Evolutionary conservation across 73 alveolate genomes (phyloP), one percentile per base, ranked within the genome.

Genomic region (Paramecium octaurelia): DNA sequence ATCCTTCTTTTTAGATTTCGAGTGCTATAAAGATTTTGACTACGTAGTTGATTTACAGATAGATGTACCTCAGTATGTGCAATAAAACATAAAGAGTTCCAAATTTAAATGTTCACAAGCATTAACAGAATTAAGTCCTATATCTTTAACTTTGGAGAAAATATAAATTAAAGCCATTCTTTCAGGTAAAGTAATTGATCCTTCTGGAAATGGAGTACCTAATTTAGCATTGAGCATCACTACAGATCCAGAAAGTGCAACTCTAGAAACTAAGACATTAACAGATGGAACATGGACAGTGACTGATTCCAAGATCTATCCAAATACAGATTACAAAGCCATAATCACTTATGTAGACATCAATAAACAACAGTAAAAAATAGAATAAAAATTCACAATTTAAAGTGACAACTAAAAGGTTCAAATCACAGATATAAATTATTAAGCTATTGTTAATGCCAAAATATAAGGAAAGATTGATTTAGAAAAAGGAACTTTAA

Each of bases 1-100:
- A 4, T 43, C 35, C 2, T 80, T 80, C 57, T 24, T 18, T 46
- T 43, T 80, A 23, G 76, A 80, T n/a, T 46, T 80, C 12, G 43
- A 80, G 20, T 80, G 91, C 18, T 80, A 80, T 80, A 44, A 80
- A 46, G 75, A 80, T 12, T 24, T 80, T 46, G 91, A 80, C 6
- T 73, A 73, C 35, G 59, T 73, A 3, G 75, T 46, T 23, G 34
- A 34, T 43, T 80, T 80, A 23, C 20, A 80, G 57, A 27, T 80
- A 14, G 73, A 80, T 21, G 91, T 80, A 14, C 91, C 91, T 43
- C n/a, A 34, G 21, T 80, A 38, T 44, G 50, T 80, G 9, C 16
- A 48, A 42, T 46, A 80, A 24, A 80, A 46, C 5, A 18, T 44
- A 8, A 46, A 80, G 6, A 31, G 64, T 31, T 31, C 46, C 31